Evolutionary conservation across 805 yeast genomes (phyloP), one percentile per base, ranked within the genome.

Genomic region (Nakazawaea ambrosiae): DNA sequence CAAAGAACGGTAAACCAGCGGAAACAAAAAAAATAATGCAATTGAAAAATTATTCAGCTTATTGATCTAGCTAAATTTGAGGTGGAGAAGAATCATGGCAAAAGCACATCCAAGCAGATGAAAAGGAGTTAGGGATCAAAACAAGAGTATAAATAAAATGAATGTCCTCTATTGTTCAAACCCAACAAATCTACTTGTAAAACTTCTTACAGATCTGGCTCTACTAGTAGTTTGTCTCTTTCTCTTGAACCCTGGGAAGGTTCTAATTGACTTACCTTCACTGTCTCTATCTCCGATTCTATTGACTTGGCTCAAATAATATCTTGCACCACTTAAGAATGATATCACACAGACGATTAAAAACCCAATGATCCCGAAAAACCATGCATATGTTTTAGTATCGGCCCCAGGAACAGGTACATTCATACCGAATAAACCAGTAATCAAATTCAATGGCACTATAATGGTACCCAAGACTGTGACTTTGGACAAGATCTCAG

Each of bases 341-440:
- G 45, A 29, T 7, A 59, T 30, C n/a, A 67, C 70, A 31, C 72
- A 38, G 4, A 60, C 45, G 10, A 73, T 41, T 44, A 79, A 54
- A 18, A 72, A 61, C 8, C 78, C 84, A 5, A 80, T 51, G 42
- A 81, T 77, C 30, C 85, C 84, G 54, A 74, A 76, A 54, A 75
- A 86, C 86, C 92, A 82, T 2, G 65, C 73, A 27, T 69, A 57
- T 31, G 60, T 62, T 2, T 44, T 49, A 2, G 46, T 67, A 11
- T 48, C 63, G 42, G 71, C 60, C 20, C 96, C 96, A 0, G 97
- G 97, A 20, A 90, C 83, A 10, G 49, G 59, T 15, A 90, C 97
- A 58, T 90, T 90, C 98, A 90, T 90, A 51, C 97, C 97, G 60
- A 90, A 90, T 45, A 89, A 54, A 56, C 97, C 96, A 2, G 97